phyloP scores from a whole-genome alignment of 352 stramenopile genomes.

The Phytophthora chlamydospora region DNA sequence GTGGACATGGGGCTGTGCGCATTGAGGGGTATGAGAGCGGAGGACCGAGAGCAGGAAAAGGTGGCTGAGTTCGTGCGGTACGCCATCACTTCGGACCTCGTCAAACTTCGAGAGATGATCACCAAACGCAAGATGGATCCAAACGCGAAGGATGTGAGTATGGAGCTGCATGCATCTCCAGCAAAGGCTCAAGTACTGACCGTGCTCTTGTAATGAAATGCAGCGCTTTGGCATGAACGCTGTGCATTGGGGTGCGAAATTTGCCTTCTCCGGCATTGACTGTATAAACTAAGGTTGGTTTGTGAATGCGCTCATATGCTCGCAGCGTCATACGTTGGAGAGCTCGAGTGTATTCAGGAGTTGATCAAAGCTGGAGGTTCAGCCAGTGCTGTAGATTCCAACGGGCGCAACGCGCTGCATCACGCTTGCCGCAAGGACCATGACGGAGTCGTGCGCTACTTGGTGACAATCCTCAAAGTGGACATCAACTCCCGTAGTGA shows the following conservation, averaged over 20 bases:
- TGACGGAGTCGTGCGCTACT: conserved; percentile 61
- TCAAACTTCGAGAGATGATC: conserved; percentile 55
- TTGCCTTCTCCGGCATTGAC: background rate
- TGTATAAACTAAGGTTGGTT: too few species aligned
- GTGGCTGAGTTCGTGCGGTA: conserved; percentile 60
- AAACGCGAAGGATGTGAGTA: conserved; percentile 63
- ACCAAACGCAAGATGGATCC: conserved; percentile 52
- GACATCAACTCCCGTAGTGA: conserved; percentile 67
- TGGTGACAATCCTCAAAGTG: conserved; percentile 53
- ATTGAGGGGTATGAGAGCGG: conserved; percentile 15
- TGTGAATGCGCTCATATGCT: background rate
- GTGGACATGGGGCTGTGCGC: conserved; percentile 23
- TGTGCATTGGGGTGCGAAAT: conserved; percentile 69
- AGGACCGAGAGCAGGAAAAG: conserved; percentile 44
- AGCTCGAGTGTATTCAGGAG: conserved; percentile 58
- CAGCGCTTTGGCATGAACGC: conserved; percentile 85
- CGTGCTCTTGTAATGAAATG: background rate
- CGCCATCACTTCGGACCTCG: conserved; percentile 59
- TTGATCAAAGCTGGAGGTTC: conserved; percentile 59
- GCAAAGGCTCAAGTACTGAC: background rate
- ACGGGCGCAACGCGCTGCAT: conserved; percentile 74
- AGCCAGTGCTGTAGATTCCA: conserved; percentile 45
- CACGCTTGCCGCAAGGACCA: conserved; percentile 81
- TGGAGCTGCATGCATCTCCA: background rate
- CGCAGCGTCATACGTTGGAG: conserved; percentile 64